Evolutionary conservation across 169 alveolate species (phyloP).

Genomic region (Babesia gibsoni): DNA sequence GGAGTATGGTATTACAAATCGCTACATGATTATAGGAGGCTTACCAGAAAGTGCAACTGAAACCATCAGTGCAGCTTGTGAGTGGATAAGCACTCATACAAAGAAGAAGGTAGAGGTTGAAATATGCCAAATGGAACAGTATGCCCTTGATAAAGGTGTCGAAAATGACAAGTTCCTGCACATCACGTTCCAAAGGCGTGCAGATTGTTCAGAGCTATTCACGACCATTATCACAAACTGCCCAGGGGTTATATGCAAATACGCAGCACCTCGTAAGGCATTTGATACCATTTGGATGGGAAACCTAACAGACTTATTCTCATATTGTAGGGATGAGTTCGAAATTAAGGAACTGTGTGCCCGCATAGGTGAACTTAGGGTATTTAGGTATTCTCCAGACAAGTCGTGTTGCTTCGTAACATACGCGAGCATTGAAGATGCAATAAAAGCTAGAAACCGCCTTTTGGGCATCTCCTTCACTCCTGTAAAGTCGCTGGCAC

Average conservation of each 20-base stretch:
- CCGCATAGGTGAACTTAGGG: conserved; percentile 40
- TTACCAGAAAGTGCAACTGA: conserved; percentile 19
- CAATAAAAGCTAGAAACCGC: conserved; percentile 26
- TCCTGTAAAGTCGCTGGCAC: not conserved
- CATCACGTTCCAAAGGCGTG: conserved; percentile 39
- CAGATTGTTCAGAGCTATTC: conserved; percentile 17
- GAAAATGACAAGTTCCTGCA: conserved; percentile 7
- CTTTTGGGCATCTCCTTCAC: conserved; percentile 30
- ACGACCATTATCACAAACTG: not conserved
- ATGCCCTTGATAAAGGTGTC: not conserved
- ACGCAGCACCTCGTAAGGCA: conserved; percentile 39
- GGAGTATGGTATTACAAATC: conserved; percentile 33
- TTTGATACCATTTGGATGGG: conserved; percentile 57
- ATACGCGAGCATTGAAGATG: conserved; percentile 9
- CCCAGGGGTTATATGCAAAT: conserved; percentile 17
- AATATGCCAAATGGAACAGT: not conserved
- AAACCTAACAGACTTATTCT: conserved; percentile 43
- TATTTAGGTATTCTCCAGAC: conserved; percentile 21
- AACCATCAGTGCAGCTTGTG: conserved; percentile 10
- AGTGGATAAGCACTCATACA: conserved; percentile 33
- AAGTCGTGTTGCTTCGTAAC: conserved; percentile 51
- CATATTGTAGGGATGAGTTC: conserved; percentile 37
- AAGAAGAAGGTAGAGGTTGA: conserved; percentile 7
- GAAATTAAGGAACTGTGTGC: conserved; percentile 35
- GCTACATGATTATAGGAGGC: conserved; percentile 47